Conservation (phyloP, 139 green algal genomes). For the Asterochloris erici region DNA sequence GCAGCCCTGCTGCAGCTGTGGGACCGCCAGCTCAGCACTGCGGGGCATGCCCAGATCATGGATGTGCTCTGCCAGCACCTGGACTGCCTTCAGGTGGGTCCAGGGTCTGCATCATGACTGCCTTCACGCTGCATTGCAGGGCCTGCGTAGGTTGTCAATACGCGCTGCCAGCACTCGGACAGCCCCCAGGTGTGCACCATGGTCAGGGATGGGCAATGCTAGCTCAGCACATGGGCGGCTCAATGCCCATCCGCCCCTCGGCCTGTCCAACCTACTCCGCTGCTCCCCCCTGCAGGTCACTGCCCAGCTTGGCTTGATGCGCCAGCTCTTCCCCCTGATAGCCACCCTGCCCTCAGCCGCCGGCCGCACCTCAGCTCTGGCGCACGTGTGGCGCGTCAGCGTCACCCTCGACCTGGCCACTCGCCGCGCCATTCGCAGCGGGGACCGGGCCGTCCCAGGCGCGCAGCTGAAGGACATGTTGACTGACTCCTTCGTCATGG, state of each 20-base stretch:
- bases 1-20: constrained; percentile 29
- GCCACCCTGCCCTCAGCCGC: constrained; percentile 16
- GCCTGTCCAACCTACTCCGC: too few species aligned
- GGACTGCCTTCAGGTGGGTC: constrained; percentile 6
- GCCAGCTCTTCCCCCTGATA: constrained; percentile 25
- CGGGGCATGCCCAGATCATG: constrained; percentile 17
- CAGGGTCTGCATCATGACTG: not conserved
- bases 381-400: constrained; percentile 7
- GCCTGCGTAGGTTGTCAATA: not conserved
- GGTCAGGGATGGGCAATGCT: too few species aligned
- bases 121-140: not conserved
- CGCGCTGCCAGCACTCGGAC: too few species aligned
- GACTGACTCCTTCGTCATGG: constrained; percentile 25
- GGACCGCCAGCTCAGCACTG: constrained; percentile 11
- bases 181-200: too few species aligned
- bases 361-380: constrained; percentile 7
- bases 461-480: constrained; percentile 20
- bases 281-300: not conserved
- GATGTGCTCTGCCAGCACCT: constrained; percentile 3
- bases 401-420: constrained; percentile 19
- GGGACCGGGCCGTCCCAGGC: not conserved
- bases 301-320: constrained; percentile 6
- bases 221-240: too few species aligned
- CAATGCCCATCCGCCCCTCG: too few species aligned
- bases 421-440: constrained; percentile 1